Conservation (phyloP, 495 filamentous ascomycete species). For the Penicillium manginii region DNA sequence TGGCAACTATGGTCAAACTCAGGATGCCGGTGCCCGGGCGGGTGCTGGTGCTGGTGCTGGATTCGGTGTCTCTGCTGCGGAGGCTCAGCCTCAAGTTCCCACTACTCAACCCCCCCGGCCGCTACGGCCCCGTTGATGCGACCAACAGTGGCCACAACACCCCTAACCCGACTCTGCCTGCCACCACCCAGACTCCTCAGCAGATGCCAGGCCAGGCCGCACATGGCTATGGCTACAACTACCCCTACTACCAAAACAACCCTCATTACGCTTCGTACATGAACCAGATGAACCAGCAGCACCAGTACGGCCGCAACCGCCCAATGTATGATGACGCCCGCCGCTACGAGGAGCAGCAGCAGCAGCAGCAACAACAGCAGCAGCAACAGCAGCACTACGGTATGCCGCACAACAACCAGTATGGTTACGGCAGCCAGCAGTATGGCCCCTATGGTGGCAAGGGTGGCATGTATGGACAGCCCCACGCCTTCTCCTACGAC, state of each 20-base stretch:
- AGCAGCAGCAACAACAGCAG: conserved; percentile 37
- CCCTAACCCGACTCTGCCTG: conserved; percentile 77
- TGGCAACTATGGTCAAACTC: conserved; percentile 74
- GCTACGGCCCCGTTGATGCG: conserved; percentile 73
- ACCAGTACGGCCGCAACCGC: conserved; percentile 56
- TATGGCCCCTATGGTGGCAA: conserved; percentile 75
- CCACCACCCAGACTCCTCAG: conserved; percentile 65
- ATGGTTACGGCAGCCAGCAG: conserved; percentile 73
- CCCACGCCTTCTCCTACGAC: conserved; percentile 81
- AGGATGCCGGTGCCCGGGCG: conserved; percentile 74
- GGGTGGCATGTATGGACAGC: conserved; percentile 78
- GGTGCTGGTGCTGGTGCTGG: conserved; percentile 51
- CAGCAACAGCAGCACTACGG: conserved; percentile 38
- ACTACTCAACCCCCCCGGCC: conserved; percentile 65
- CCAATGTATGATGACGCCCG: conserved; percentile 61
- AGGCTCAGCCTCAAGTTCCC: conserved; percentile 76
- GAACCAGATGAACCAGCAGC: conserved; percentile 61
- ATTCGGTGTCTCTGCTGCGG: conserved; percentile 73
- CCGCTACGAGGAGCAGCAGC: conserved; percentile 53
- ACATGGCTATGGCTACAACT: conserved; percentile 69
- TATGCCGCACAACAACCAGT: conserved; percentile 61
- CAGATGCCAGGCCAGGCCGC: conserved; percentile 62
- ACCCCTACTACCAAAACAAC: conserved; percentile 68
- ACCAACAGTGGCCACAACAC: conserved; percentile 87
- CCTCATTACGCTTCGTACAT: conserved; percentile 82